Base-by-base conservation (phyloP, 495 filamentous ascomycete genomes). In the Cryomyces minteri region DNA sequence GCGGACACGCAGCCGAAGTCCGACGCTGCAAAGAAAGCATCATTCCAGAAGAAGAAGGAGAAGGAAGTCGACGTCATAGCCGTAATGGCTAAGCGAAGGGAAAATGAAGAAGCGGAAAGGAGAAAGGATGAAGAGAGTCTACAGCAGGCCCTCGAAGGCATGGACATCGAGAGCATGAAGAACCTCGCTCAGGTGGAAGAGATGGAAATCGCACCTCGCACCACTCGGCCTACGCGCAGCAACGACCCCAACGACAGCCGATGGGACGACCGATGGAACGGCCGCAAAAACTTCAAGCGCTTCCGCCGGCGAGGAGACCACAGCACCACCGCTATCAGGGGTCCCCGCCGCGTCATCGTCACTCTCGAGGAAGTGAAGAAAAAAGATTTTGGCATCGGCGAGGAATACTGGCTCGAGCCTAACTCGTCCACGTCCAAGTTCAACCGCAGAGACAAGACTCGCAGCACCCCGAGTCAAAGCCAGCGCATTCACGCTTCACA, bases 241-340 rank as follows among this genome's bases (percentile, higher is more conserved):
- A 52, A 14, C 60, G 66, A n/a, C 65, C 5, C 6, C 25, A 4
- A 5, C 5, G 38, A 45, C 44, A 71, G 73, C 7, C 72, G 86
- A 25, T 95, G 92, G 90, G 77, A 95, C 54, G 79, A 85, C 3
- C 67, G 69, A 33, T 98, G 92, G 92, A 94, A 95, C 56, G 90
- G 92, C 0, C 74, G 88, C 5, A 92, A 86, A 63, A 96, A 98
- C 52, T 98, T 95, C 67, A 98, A 98, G 61, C 79, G 74, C 51
- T 98, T 98, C 51, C 72, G 76, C 4, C 73, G 76, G 46, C 72
- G 74, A 40, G 76, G 72, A 2, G 75, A 70, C 33, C 31, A 41
- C 4, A 68, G 67, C 0, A 62, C 68, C 5, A 52, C 48, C 14
- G 58, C 52, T 47, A 55, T 53, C 56, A 71, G 25, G 54, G 40